phyloP scores from a whole-genome alignment of 192 early-diverging fungal genomes.

The Glomus cerebriforme region DNA sequence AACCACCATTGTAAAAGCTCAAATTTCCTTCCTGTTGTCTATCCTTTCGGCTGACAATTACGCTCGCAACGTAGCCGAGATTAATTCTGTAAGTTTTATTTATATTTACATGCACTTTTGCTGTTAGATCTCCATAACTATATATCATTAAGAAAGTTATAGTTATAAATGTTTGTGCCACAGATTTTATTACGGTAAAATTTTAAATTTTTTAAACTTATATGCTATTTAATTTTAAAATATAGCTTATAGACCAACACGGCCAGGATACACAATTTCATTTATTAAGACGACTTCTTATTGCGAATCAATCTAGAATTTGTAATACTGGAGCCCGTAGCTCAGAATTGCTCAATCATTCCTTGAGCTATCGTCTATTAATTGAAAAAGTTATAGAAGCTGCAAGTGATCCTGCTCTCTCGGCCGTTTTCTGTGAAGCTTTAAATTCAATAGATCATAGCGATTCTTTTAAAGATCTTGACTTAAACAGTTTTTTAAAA shows the following conservation, averaged over 20 bases:
- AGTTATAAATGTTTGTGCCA: too few species aligned
- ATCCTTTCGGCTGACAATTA: conserved; percentile 56
- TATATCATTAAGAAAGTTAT: background rate
- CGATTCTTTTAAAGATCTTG: conserved; percentile 48
- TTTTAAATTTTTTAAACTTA: too few species aligned
- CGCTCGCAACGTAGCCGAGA: conserved; percentile 50
- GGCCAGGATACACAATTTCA: conserved; percentile 53
- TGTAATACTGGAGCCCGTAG: conserved; percentile 20
- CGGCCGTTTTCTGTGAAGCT: conserved; percentile 47
- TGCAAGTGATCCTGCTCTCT: conserved; percentile 39
- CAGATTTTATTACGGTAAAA: too few species aligned
- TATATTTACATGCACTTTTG: background rate
- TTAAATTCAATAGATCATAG: conserved; percentile 47
- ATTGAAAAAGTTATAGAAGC: conserved; percentile 42
- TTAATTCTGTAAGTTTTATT: conserved; percentile 48
- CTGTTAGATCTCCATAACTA: background rate
- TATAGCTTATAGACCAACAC: conserved; percentile 53
- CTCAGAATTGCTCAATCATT: conserved; percentile 33
- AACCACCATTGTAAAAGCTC: conserved; percentile 59
- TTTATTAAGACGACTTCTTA: conserved; percentile 47
- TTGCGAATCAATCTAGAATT: conserved; percentile 41
- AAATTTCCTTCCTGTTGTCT: conserved; percentile 54
- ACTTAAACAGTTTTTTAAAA: conserved; percentile 43
- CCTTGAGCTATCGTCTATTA: conserved; percentile 45
- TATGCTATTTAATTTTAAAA: background rate